These are phyloP conservation scores for Fusarium sp. DNA, from an alignment of 2,329 filamentous ascomycete genomes.

Conservation along the genomic window DNA sequence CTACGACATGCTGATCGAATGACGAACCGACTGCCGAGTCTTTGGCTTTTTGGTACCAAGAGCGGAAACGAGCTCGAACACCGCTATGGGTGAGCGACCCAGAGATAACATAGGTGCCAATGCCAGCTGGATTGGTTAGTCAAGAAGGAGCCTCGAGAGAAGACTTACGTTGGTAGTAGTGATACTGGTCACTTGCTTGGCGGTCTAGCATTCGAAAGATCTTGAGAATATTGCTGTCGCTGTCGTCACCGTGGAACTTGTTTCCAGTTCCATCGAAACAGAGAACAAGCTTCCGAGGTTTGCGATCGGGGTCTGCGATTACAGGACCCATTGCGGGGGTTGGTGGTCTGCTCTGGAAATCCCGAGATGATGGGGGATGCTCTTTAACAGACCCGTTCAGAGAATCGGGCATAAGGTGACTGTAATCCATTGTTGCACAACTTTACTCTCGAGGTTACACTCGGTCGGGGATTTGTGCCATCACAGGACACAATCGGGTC, in stretches of 20 bases:
- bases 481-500: not conserved
- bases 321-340: constrained; percentile 40
- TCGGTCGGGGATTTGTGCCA: constrained; percentile 6
- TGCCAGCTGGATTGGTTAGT: constrained; percentile 64
- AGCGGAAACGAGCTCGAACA: constrained; percentile 67
- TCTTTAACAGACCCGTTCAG: constrained; percentile 31
- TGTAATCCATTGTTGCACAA: constrained; percentile 43
- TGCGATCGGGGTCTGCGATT: constrained; percentile 31
- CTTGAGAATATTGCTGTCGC: constrained; percentile 75
- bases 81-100: constrained; percentile 70
- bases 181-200: constrained; percentile 70
- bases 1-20: constrained; percentile 86
- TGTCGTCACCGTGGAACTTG: constrained; percentile 72
- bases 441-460: not conserved
- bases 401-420: constrained; percentile 42
- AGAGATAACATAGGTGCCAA: constrained; percentile 78
- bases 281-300: constrained; percentile 64
- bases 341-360: constrained; percentile 41
- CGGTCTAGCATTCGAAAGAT: constrained; percentile 78
- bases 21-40: constrained; percentile 84
- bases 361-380: constrained; percentile 25
- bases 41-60: constrained; percentile 79
- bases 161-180: constrained; percentile 71
- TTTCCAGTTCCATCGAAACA: constrained; percentile 75
- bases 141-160: not conserved